Evolutionary conservation across 371 early-diverging fungal genomes (phyloP).

Genomic region (Encephalitozoon cuniculi): DNA sequence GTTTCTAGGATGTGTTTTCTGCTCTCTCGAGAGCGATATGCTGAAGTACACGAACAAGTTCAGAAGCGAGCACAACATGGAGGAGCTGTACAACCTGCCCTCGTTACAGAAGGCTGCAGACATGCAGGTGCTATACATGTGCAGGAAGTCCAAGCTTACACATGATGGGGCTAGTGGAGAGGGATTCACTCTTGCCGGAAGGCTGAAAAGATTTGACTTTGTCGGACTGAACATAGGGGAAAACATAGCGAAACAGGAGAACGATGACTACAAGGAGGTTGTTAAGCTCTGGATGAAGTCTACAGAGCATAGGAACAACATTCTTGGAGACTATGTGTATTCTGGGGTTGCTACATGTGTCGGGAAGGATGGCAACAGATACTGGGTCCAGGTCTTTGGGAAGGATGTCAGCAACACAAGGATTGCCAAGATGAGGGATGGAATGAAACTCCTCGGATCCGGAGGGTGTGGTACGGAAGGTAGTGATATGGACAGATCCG

Average conservation of each 20-base stretch:
- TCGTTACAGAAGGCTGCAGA: constrained; percentile 40
- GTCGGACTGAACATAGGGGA: constrained; percentile 57
- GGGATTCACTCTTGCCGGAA: background rate
- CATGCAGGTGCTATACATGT: constrained; percentile 52
- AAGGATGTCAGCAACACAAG: constrained; percentile 31
- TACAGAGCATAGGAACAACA: constrained; percentile 57
- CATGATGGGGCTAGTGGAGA: constrained; percentile 28
- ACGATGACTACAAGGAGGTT: constrained; percentile 52
- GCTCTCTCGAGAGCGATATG: constrained; percentile 26
- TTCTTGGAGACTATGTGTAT: constrained; percentile 55
- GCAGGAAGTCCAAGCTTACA: constrained; percentile 33
- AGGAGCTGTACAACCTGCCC: constrained; percentile 12
- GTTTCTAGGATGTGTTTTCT: constrained; percentile 3
- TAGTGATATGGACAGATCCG: background rate
- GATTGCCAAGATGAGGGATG: background rate
- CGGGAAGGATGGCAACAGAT: constrained; percentile 44
- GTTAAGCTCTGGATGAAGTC: constrained; percentile 54
- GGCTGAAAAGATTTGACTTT: constrained; percentile 38
- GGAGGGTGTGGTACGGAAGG: background rate
- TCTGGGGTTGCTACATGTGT: constrained; percentile 56
- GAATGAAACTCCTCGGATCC: background rate
- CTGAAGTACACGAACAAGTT: constrained; percentile 51
- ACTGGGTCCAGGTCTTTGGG: constrained; percentile 60
- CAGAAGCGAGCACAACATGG: constrained; percentile 40
- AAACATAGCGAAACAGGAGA: constrained; percentile 57